Base-by-base conservation (phyloP, 2,329 filamentous ascomycete genomes). In the Lachnellula cervina region DNA sequence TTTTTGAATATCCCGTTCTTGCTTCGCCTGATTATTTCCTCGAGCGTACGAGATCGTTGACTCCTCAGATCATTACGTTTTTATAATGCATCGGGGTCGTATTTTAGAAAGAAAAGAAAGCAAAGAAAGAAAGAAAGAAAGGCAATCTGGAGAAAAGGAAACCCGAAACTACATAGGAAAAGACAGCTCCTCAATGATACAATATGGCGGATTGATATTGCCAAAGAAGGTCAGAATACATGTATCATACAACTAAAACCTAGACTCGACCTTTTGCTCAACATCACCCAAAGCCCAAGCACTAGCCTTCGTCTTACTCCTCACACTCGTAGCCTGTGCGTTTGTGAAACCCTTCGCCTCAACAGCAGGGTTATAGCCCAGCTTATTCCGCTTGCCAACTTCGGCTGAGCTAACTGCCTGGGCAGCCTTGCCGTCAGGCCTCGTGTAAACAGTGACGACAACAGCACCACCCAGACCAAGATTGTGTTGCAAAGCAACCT, bases 281-380 rank as follows among this genome's bases (percentile, higher is more conserved):
- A 81, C 86, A 69, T 95, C 89, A 68, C 86, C 83, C 74, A 96
- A 66, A 48, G 92, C 92, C 86, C 87, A 96, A 19, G 84, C 83
- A 68, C 81, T 87, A 47, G 71, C 72, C 65, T 77, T 72, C 42
- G 76, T 81, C 73, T 81, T 87, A 77, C 87, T 90, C 68, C 88
- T 86, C 64, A 90, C 82, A 21, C 83, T 80, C 42, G 74, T 75
- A 58, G 86, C 87, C 76, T 97, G 90, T 62, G 79, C 83, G 59
- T 80, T 81, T 0, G 91, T 96, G 72, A 96, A 95, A 1, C 91
- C 92, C 77, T 87, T 91, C 14, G 93, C 93, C 73, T 89, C 86
- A 5, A 91, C 86, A 3, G 93, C 93, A 19, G 93, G 93, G 71
- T 97, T 97, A 68, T 97, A 97, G 0, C 90, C 92, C 19, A 96